Conservation (phyloP, 1,284 basidiomycete species). For the Trametes pubescens region DNA sequence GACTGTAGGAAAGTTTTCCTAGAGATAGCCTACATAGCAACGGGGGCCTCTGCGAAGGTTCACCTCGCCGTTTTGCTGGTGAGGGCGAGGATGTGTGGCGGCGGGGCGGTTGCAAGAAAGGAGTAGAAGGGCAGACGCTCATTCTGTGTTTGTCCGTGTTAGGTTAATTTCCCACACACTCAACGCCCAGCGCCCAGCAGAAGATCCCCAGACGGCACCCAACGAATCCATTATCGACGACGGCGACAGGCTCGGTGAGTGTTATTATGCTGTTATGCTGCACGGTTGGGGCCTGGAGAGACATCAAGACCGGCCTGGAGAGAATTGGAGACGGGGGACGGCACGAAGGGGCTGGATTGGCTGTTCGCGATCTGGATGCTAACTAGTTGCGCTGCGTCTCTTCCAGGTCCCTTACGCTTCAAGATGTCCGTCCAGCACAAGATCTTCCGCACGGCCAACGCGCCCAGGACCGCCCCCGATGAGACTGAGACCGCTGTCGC, state of each 20-base stretch:
- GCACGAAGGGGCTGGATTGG: slow-evolving; percentile 57
- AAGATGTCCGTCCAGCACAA: slow-evolving; percentile 85
- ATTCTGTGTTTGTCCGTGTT: slow-evolving; percentile 21
- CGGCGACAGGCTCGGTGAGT: slow-evolving; percentile 59
- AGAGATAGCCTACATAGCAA: no score
- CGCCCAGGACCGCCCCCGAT: slow-evolving; percentile 88
- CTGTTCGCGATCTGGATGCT: slow-evolving; percentile 50
- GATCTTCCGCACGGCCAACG: slow-evolving; percentile 96
- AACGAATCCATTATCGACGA: slow-evolving; percentile 39
- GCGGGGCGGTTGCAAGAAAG: not conserved
- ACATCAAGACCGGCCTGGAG: slow-evolving; percentile 22
- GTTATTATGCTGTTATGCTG: slow-evolving; percentile 37
- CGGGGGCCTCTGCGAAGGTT: no score
- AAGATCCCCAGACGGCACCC: slow-evolving; percentile 27
- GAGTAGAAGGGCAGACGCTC: slow-evolving; percentile 3
- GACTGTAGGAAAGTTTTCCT: no score
- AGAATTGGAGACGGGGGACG: slow-evolving; percentile 35
- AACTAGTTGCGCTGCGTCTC: slow-evolving; percentile 48
- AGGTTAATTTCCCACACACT: slow-evolving; percentile 22
- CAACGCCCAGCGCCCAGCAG: slow-evolving; percentile 27
- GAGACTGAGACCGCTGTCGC: slow-evolving; percentile 94
- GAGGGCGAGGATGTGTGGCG: no score
- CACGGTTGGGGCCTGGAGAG: slow-evolving; percentile 17
- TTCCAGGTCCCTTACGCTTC: slow-evolving; percentile 45
- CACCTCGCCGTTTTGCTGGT: no score